These are phyloP conservation scores for Ophiostoma australiae DNA, from an alignment of 2,329 filamentous ascomycete genomes.

Conservation along the genomic window DNA sequence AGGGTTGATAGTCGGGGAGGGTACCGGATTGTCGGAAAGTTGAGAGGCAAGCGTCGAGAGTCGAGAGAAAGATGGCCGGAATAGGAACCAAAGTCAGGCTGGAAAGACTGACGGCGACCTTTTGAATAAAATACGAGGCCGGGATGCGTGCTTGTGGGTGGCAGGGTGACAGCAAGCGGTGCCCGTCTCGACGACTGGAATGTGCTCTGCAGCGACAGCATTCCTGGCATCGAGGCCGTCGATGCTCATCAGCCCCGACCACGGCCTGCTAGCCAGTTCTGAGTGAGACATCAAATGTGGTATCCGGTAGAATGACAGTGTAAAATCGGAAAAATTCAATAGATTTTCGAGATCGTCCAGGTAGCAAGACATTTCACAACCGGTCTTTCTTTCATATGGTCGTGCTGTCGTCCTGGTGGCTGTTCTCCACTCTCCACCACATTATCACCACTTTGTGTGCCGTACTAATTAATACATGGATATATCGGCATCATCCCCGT, in stretches of 20 bases:
- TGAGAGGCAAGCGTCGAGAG: background rate
- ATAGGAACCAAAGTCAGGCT: background rate
- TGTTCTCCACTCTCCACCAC: background rate
- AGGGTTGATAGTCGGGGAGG: background rate
- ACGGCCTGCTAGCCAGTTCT: background rate
- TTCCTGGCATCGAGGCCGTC: background rate
- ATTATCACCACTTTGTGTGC: background rate
- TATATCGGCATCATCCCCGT: background rate
- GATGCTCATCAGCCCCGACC: background rate
- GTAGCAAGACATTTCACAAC: background rate
- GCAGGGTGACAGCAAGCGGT: constrained; percentile 20
- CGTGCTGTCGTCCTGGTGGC: background rate
- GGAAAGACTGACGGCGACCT: background rate
- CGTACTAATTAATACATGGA: background rate
- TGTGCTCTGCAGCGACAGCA: background rate
- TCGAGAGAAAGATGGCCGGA: constrained; percentile 16
- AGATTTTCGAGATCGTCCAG: background rate
- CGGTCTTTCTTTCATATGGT: background rate
- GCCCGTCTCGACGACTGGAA: background rate
- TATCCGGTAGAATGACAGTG: background rate
- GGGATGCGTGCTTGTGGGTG: constrained; percentile 20
- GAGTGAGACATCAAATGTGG: background rate
- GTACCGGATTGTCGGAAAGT: background rate
- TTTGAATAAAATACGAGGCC: constrained; percentile 3
- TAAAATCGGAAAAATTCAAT: background rate